A percentile compares a stretch with the other conserved stretches of the same genome.
phyloP scores from a whole-genome alignment of 768 basidiomycete species.

The Phaeotremella skinneri region DNA sequence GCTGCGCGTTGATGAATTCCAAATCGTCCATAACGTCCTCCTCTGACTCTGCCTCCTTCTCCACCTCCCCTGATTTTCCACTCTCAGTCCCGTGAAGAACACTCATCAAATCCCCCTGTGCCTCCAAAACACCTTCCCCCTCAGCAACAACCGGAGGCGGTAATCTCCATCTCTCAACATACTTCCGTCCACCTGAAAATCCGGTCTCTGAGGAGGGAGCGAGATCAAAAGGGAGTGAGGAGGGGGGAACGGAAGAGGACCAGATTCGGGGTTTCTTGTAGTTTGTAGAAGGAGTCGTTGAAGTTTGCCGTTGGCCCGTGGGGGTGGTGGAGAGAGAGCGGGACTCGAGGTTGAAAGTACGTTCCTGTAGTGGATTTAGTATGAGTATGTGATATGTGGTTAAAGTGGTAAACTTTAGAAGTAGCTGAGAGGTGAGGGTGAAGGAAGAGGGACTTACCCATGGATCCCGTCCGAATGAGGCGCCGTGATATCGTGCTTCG shows the following conservation, averaged over 20 bases:
- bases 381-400: background rate
- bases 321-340: constrained; percentile 26
- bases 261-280: constrained; percentile 22
- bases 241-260: constrained; percentile 18
- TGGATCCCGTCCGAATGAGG: constrained; percentile 45
- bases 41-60: constrained; percentile 5
- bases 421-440: constrained; percentile 1
- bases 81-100: background rate
- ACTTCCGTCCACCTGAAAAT: constrained; percentile 28
- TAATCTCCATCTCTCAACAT: constrained; percentile 34
- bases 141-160: constrained; percentile 20
- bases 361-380: constrained; percentile 27
- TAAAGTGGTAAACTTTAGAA: background rate
- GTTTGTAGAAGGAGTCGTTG: constrained; percentile 7
- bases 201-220: background rate
- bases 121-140: constrained; percentile 6
- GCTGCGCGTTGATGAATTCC: constrained; percentile 6
- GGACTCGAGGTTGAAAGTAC: constrained; percentile 35
- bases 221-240: background rate
- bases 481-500: constrained; percentile 77
- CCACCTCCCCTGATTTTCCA: background rate
- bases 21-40: constrained; percentile 22
- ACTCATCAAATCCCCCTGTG: constrained; percentile 2
- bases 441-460: constrained; percentile 25
- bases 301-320: constrained; percentile 13